phyloP scores from a whole-genome alignment of 2,329 filamentous ascomycete species.

The Epichloe scottii region DNA sequence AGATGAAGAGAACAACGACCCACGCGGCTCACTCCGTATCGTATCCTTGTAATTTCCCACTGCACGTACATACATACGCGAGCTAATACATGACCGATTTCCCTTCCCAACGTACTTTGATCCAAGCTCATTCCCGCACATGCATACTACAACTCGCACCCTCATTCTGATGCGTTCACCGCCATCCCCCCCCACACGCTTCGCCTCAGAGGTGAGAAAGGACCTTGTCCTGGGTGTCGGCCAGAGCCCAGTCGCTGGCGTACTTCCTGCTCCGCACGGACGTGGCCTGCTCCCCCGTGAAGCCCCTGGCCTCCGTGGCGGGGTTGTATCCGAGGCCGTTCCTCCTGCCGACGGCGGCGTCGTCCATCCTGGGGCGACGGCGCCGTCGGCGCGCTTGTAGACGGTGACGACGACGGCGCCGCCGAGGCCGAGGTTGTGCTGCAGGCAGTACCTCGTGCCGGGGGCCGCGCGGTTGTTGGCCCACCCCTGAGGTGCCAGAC shows the following conservation, averaged over 20 bases:
- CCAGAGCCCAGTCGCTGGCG: slow-evolving; percentile 61
- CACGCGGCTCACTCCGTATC: too few relatives aligned
- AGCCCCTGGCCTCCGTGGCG: slow-evolving; percentile 77
- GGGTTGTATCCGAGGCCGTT: slow-evolving; percentile 82
- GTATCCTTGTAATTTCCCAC: too few relatives aligned
- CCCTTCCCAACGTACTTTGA: too few relatives aligned
- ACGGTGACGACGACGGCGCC: slow-evolving; percentile 86
- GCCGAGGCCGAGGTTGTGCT: slow-evolving; percentile 88
- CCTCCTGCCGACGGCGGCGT: slow-evolving; percentile 49
- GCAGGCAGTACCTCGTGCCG: slow-evolving; percentile 60
- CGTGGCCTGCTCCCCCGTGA: slow-evolving; percentile 63
- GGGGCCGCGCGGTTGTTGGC: slow-evolving; percentile 73
- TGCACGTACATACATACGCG: too few relatives aligned
- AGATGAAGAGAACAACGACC: too few relatives aligned
- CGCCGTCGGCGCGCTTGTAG: slow-evolving; percentile 72
- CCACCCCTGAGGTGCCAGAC: slow-evolving; percentile 96
- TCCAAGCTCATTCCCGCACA: too few relatives aligned
- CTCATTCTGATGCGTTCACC: too few relatives aligned
- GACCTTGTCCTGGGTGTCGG: slow-evolving; percentile 42
- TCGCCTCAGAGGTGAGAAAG: slow-evolving; percentile 4
- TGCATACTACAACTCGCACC: too few relatives aligned
- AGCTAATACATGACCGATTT: too few relatives aligned
- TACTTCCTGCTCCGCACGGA: slow-evolving; percentile 57
- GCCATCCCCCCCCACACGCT: not conserved
- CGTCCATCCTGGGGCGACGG: slow-evolving; percentile 47